Base-by-base conservation (phyloP, 805 yeast species). In the Wickerhamiella parazyma region DNA sequence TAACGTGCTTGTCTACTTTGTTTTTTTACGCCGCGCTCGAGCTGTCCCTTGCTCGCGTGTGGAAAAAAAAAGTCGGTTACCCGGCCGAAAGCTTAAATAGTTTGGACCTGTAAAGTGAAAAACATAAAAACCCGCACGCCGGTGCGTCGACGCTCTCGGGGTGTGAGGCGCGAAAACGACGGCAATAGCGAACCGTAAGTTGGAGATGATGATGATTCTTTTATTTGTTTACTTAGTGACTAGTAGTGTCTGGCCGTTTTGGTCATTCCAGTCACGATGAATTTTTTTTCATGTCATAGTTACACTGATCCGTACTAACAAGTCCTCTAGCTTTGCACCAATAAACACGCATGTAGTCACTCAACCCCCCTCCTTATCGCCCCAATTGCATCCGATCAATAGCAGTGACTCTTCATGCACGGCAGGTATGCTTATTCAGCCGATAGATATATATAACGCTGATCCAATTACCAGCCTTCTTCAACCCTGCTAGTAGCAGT, bases 181-280 rank as follows among this genome's bases (percentile, higher is more conserved):
- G n/a, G n/a, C n/a, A n/a, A n/a, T n/a, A n/a, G 12, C 31, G 37
- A 38, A 38, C 8, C 14, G 50, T 48, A 45, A 48, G 47, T 28
- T 42, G 49, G 50, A 48, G 38, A 48, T 48, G 50, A 48, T 37
- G 50, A 48, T 38, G 43, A 38, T 38, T 33, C n/a, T n/a, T 35
- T 20, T 26, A 37, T 19, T 45, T 33, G 37, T 45, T 47, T 41
- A 42, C 40, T 17, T 36, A 44, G 49, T 40, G 48, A 42, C 49
- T 22, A 31, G 10, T n/a, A 22, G 17, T 17, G 24, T 20, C 18
- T 21, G 36, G 20, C 28, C 47, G 50, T 48, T 37, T 48, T 48
- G 48, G 41, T 25, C 39, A 28, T 14, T 21, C 44, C 38, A 31
- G 45, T 43, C 49, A 41, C 49, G 41, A 39, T 48, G 50, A 48